Conservation (phyloP, 768 basidiomycete genomes). For the Flagelloscypha sp. region DNA sequence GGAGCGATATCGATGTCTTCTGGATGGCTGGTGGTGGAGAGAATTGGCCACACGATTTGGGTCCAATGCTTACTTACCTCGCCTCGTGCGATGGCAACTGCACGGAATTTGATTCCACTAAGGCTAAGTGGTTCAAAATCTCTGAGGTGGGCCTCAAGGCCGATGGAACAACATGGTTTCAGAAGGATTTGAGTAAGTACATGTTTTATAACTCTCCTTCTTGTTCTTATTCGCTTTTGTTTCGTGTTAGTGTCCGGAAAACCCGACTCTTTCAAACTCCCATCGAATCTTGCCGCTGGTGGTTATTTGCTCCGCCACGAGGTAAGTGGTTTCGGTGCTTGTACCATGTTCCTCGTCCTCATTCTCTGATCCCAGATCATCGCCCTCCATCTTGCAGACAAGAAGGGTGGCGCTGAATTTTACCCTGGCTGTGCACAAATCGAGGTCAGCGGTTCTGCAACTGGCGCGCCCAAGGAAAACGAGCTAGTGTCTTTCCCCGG, state of each 20-base stretch:
- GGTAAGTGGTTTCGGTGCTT: too few relatives aligned
- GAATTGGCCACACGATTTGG: slow-evolving; percentile 49
- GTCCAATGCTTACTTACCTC: slow-evolving; percentile 72
- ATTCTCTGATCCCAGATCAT: slow-evolving; percentile 46
- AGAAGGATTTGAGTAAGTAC: slow-evolving; percentile 43
- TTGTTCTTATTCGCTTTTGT: background rate
- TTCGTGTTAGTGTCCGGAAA: slow-evolving; percentile 28
- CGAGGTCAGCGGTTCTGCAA: slow-evolving; percentile 44
- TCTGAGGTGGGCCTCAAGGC: slow-evolving; percentile 38
- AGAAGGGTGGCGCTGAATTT: slow-evolving; percentile 63
- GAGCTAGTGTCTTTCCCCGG: slow-evolving; percentile 65
- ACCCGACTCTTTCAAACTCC: slow-evolving; percentile 34
- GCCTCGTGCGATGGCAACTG: slow-evolving; percentile 53
- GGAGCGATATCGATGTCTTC: slow-evolving; percentile 42
- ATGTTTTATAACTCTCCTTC: background rate
- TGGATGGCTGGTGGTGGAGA: slow-evolving; percentile 43
- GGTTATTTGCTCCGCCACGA: slow-evolving; percentile 75
- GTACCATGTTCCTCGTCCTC: background rate
- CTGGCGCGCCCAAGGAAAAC: slow-evolving; percentile 33
- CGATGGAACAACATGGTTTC: slow-evolving; percentile 37
- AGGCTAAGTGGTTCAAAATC: slow-evolving; percentile 72
- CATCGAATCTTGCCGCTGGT: slow-evolving; percentile 49
- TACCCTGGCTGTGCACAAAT: slow-evolving; percentile 67
- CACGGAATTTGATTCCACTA: slow-evolving; percentile 46
- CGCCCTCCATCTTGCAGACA: slow-evolving; percentile 59